Base-by-base conservation (phyloP, 768 basidiomycete genomes). In the Auricularia sp. region DNA sequence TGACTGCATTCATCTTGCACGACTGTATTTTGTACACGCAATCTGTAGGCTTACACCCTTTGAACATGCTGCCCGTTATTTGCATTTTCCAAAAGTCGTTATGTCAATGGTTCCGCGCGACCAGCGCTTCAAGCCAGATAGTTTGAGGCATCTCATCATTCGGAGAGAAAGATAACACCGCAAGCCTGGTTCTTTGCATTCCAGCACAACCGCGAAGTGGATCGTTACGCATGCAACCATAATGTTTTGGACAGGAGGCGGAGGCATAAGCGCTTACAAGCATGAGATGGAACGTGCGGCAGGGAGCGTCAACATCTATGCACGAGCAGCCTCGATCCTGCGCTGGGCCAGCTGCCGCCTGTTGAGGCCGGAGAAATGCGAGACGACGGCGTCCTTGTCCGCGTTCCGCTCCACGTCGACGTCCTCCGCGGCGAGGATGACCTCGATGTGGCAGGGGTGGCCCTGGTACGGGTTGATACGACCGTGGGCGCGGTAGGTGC, bases 381-480 rank as follows among this genome's bases (percentile, higher is more conserved):
- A 78, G 64, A 83, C 78, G 35, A 73, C 76, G 59, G 81, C 84
- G 69, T 76, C 75, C 76, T 90, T 88, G 79, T 94, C 93, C 71
- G 91, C 94, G 74, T 87, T 87, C 76, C 93, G 91, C 80, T 96
- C 91, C 61, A 98, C 93, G 76, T 92, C 87, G 67, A 82, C 84
- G 47, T 88, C 87, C 44, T 84, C 78, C 63, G 87, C 87, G 61
- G 86, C 79, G 67, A 98, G 87, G 75, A 98, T 93, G 74, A 94
- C 86, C 76, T 98, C 96, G 68, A 98, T 88, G 73, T 98, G 97
- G 77, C 88, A 90, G 51, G 97, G 97, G 79, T 94, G 92, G 53
- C 96, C 96, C 78, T 97, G 93, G 86, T 98, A 98, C 42, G 97
- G 96, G 81, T 99, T 99, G 79, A 94, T 95, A 65, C 93, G 89